A percentile compares a stretch with the other conserved stretches of the same genome.
phyloP scores from a whole-genome alignment of 2,329 filamentous ascomycete species.

The Ceratocystis albifundus region DNA sequence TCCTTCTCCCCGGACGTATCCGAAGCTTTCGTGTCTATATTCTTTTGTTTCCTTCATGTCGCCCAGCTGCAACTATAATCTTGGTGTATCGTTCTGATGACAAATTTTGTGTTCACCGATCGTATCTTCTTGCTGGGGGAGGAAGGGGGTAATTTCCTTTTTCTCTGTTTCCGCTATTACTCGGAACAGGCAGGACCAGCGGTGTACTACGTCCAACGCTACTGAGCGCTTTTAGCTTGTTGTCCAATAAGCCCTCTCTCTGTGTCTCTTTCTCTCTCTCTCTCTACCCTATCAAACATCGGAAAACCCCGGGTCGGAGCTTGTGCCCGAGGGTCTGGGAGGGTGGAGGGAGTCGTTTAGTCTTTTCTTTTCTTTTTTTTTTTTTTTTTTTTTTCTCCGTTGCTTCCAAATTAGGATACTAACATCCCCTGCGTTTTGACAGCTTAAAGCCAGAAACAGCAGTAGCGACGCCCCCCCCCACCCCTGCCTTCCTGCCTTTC shows the following conservation, averaged over 20 bases:
- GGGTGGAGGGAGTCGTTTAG: background rate
- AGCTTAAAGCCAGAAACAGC: background rate
- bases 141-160: too few species aligned
- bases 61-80: background rate
- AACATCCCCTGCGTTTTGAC: conserved; percentile 13
- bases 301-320: conserved; percentile 1
- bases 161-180: background rate
- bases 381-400: background rate
- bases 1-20: background rate
- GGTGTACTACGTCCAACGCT: too few species aligned
- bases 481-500: background rate
- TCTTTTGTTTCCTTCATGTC: background rate
- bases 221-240: too few species aligned
- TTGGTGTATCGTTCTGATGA: too few species aligned
- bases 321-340: background rate
- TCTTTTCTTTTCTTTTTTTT: too few species aligned
- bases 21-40: background rate
- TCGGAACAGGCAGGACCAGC: too few species aligned
- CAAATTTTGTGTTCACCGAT: too few species aligned
- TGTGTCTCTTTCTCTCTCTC: too few species aligned
- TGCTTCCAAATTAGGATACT: conserved; percentile 13
- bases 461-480: background rate
- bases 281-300: background rate
- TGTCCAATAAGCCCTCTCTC: background rate
- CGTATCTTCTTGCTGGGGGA: too few species aligned